Evolutionary conservation across 768 basidiomycete species (phyloP).

Genomic region (Tricholoma sp.): DNA sequence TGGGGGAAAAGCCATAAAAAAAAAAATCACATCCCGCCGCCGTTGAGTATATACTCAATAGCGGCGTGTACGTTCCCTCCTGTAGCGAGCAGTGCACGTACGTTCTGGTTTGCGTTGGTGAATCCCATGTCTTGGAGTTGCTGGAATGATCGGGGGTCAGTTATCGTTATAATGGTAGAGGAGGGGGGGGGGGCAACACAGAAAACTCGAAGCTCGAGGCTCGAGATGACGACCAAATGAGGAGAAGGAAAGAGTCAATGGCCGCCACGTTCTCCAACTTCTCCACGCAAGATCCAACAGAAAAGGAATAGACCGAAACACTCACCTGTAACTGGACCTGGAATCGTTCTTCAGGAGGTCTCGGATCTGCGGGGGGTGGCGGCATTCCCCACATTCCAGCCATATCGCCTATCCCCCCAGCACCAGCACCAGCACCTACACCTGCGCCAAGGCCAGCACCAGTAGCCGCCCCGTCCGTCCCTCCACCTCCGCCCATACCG

Average conservation of each 20-base stretch:
- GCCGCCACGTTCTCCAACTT: too few species aligned
- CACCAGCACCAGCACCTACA: too few species aligned
- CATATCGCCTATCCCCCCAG: slow-evolving; percentile 4
- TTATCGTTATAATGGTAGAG: too few species aligned
- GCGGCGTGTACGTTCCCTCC: slow-evolving; percentile 91
- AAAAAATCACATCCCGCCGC: slow-evolving; percentile 55
- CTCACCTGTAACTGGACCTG: slow-evolving; percentile 77
- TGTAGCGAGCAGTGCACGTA: slow-evolving; percentile 48
- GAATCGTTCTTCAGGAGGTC: slow-evolving; percentile 89
- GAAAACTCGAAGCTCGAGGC: too few species aligned
- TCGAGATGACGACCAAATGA: neutral
- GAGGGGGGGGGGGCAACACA: too few species aligned
- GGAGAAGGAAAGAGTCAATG: too few species aligned
- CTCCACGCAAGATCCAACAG: too few species aligned
- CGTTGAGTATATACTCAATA: slow-evolving; percentile 86
- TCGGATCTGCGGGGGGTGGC: slow-evolving; percentile 55
- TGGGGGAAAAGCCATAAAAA: too few species aligned
- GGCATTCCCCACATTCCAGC: slow-evolving; percentile 26
- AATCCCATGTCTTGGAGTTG: neutral
- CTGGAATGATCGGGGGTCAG: neutral
- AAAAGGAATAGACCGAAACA: too few species aligned
- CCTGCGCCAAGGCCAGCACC: too few species aligned
- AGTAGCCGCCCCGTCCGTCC: too few species aligned
- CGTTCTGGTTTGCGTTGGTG: neutral
- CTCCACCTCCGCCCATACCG: slow-evolving; percentile 4